Conservation (phyloP, 176 grass and related monocot species). For the Thinopyrum elongatum region DNA sequence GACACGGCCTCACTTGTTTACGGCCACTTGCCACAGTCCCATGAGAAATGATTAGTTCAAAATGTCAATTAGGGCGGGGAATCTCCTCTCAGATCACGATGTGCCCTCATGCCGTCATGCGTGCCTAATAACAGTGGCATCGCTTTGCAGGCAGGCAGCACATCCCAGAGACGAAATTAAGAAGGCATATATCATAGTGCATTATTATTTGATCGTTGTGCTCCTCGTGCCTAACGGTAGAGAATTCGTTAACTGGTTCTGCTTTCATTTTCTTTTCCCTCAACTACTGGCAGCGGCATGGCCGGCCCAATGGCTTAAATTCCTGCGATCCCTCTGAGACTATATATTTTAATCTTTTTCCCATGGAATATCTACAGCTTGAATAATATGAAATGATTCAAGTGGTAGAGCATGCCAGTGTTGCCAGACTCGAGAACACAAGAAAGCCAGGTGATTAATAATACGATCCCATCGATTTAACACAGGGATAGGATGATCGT, state of each 20-base stretch:
- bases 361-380: not conserved
- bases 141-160: constrained; percentile 21
- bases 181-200: not conserved
- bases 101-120: constrained; percentile 20
- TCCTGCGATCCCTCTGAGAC: not conserved
- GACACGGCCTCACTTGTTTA: constrained; percentile 29
- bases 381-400: not conserved
- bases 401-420: not conserved
- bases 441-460: not conserved
- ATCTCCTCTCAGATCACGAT: constrained; percentile 43
- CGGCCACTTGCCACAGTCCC: constrained; percentile 21
- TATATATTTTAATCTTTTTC: not conserved
- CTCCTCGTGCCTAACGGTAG: constrained; percentile 45
- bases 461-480: too few species aligned
- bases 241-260: constrained; percentile 5
- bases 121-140: constrained; percentile 4
- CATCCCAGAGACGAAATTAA: not conserved
- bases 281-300: constrained; percentile 1
- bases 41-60: constrained; percentile 52
- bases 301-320: not conserved
- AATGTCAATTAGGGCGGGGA: constrained; percentile 37
- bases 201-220: constrained; percentile 38
- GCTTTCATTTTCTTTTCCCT: not conserved
- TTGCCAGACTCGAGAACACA: not conserved
- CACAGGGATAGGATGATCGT: not conserved